Conservation (phyloP, 768 basidiomycete genomes). For the Multifurca ochricompacta region DNA sequence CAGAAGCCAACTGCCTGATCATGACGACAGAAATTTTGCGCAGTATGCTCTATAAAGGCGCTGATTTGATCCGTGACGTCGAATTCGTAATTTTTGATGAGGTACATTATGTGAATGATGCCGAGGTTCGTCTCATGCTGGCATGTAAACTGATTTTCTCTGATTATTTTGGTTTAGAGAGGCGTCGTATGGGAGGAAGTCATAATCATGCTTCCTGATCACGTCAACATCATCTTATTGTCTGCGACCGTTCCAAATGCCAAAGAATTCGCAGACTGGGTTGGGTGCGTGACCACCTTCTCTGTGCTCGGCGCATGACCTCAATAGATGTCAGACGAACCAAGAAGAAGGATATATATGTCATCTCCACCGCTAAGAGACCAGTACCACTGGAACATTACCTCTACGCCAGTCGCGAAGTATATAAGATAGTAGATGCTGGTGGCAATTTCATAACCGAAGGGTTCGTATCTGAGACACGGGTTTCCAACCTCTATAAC, state of each 20-base stretch:
- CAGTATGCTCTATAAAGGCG: constrained; percentile 98
- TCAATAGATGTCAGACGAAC: constrained; percentile 58
- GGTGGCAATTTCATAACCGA: constrained; percentile 60
- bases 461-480: constrained; percentile 44
- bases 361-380: constrained; percentile 92
- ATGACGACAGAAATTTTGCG: constrained; percentile 98
- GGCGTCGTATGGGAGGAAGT: constrained; percentile 99
- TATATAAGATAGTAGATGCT: constrained; percentile 88
- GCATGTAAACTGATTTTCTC: background rate
- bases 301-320: background rate
- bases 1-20: constrained; percentile 92
- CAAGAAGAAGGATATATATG: constrained; percentile 99
- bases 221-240: constrained; percentile 93
- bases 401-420: constrained; percentile 87
- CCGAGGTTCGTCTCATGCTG: constrained; percentile 57
- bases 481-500: background rate
- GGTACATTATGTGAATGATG: constrained; percentile 98
- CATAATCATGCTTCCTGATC: constrained; percentile 98
- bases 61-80: constrained; percentile 95
- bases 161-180: constrained; percentile 44
- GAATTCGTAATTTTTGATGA: constrained; percentile 99
- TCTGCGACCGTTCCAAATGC: constrained; percentile 98
- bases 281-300: constrained; percentile 60
- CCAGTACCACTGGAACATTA: constrained; percentile 97
- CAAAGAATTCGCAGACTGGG: constrained; percentile 98